Base-by-base conservation (phyloP, 2,329 filamentous ascomycete genomes). In the Botrytis paeoniae region DNA sequence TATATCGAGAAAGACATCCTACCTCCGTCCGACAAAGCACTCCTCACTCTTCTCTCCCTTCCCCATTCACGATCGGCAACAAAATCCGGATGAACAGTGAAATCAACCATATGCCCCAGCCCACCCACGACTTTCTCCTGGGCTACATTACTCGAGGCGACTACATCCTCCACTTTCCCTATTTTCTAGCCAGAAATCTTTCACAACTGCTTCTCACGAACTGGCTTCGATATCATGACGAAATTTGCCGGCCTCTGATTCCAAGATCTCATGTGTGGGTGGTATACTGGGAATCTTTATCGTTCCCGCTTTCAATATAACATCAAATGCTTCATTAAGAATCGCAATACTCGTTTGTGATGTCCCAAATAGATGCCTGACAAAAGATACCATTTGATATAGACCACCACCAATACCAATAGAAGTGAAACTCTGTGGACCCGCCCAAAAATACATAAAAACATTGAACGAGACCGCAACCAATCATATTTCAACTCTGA, bases 61-160 rank as follows among this genome's bases (percentile, higher is more conserved):
- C 29, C 20, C 2, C 32, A 35, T 35, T 60, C 9, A 37, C n/a
- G 4, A 37, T 32, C 22, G 9, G 29, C 10, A 60, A 35, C 4
- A 25, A 2, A 10, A 4, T 9, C 12, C 25, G 12, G 25, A 4
- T 7, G 48, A 7, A 51, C 12, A n/a, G 14, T 14, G 14, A 10
- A 51, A n/a, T 51, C 2, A n/a, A n/a, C 5, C 10, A n/a, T 16
- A 7, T 25, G 2, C 2, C 6, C 25, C 25, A n/a, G 4, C 22
- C 3, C 25, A 25, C 7, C 12, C 48, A 25, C 0, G 12, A 14
- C 1, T 0, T n/a, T 7, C 48, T 14, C 9, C 25, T n/a, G 5
- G 48, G 48, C 4, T 16, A 51, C 5, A n/a, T 14, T 14, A 51
- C 25, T 51, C 5, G 10, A 51, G 48, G 12, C 5, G 10, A 51